Base-by-base conservation (phyloP, 768 basidiomycete genomes). In the Russula ochroleuca region DNA sequence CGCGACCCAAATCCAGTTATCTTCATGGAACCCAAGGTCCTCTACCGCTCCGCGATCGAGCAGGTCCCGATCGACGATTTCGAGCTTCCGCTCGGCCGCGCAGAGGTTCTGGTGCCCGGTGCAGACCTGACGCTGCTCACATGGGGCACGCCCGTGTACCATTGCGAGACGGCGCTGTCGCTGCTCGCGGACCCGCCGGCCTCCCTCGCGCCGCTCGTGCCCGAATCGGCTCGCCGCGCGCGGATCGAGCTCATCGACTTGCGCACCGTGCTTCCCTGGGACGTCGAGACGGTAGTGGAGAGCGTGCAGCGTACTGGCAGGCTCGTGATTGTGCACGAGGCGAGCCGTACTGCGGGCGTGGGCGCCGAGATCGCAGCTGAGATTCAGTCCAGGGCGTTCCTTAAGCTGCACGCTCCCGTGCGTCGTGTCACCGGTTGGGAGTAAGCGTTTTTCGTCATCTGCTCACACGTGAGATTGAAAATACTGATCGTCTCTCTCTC, bases 131-230 rank as follows among this genome's bases (percentile, higher is more conserved):
- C 95, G 1, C 75, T 97, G 31, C 78, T 97, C 21, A 85, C 93
- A 8, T 98, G 92, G 85, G 94, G 94, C n/a, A 94, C 94, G 15
- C 92, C 94, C 1, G 75, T 97, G 38, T 96, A 92, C 75, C 87
- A 91, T 69, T 93, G 92, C 73, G 90, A 94, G 78, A 79, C 84
- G 19, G 94, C 95, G 0, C 75, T 97, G 15, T 82, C 85, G 68
- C 78, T 94, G 70, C 79, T 97, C 35, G 75, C 74, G 3, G 78
- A 83, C 55, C 94, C 94, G 0, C 83, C 88, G 1, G 73, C 82
- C 21, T 75, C 82, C 15, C 75, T 96, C 5, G 84, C 84, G 52
- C 70, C 76, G 7, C 81, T 88, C 62, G 76, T 96, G 35, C 92
- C 94, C 0, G 66, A 75, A 5, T 80, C 84, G 6, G 64, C 89